Base-by-base conservation (phyloP, 495 filamentous ascomycete genomes). In the Xylaria palmicola region DNA sequence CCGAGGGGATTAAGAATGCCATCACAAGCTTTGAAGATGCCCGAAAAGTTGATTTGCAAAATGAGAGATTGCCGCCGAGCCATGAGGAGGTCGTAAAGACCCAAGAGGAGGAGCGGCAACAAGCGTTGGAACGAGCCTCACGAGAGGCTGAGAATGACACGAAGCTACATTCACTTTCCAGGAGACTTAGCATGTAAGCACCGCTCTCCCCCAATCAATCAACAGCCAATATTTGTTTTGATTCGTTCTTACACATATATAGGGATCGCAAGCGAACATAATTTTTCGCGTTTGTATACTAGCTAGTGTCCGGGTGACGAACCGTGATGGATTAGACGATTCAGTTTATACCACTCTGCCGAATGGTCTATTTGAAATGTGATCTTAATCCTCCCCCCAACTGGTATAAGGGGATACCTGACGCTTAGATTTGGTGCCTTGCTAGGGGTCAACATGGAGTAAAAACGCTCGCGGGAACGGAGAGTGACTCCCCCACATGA, bases 1-100 rank as follows among this genome's bases (percentile, higher is more conserved):
- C 94, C 1, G 94, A 98, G 74, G 94, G 94, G 32, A 98, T 98
- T 78, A 98, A 98, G 80, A 92, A 97, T 68, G 94, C 94, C n/a
- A 98, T 98, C 63, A 90, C 83, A 73, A 94, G 85, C 66, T 98
- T 98, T 64, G 94, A 98, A 73, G 94, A 98, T 73, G 94, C 94
- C n/a, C 82, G 92, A 49, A 97, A 96, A 80, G 95, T 98, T 27
- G 94, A 98, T 80, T 69, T 97, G 61, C 93, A 97, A 77, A 98
- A 98, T 72, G 94, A 98, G 79, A 85, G 89, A 57, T 76, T 98
- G 62, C 94, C 94, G 37, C 94, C 94, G 5, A 92, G 81, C 65
- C 91, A 96, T 59, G 94, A 98, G 56, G 94, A 98, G 71, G 91
- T 98, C 13, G 79, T 86, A 32, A 85, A 85, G 70, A 89, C 88